phyloP scores from a whole-genome alignment of 163 green algal species.

The Volvox carteri region DNA sequence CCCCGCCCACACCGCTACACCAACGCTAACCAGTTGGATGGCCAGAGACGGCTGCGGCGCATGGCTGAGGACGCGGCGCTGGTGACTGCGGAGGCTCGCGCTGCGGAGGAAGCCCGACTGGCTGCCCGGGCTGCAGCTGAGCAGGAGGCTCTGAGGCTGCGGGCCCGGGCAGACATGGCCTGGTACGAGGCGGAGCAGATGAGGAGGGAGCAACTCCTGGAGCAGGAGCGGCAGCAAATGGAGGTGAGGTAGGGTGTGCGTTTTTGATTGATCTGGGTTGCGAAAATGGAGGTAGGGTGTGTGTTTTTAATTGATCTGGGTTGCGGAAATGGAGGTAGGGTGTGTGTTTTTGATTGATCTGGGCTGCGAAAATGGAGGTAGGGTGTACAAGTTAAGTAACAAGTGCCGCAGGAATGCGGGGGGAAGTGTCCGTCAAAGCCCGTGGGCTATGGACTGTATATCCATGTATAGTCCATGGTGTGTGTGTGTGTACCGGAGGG shows the following conservation, averaged over 20 bases:
- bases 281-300: no score
- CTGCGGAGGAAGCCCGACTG: slow-evolving; percentile 55
- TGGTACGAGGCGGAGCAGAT: slow-evolving; percentile 60
- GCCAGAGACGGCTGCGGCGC: slow-evolving; percentile 65
- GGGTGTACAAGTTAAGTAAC: no score
- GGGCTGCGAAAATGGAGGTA: no score
- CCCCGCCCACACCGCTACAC: no score
- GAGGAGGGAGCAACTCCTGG: slow-evolving; percentile 58
- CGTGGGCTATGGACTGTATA: no score
- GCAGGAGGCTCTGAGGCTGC: slow-evolving; percentile 48
- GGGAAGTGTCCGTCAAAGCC: no score
- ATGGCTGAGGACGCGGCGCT: slow-evolving; percentile 68
- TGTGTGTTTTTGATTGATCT: not conserved
- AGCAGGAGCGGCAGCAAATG: slow-evolving; percentile 35
- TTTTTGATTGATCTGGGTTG: no score
- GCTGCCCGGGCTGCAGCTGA: slow-evolving; percentile 55
- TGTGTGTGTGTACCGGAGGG: no score
- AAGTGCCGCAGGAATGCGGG: no score
- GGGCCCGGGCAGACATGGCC: slow-evolving; percentile 20
- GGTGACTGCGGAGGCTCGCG: slow-evolving; percentile 58
- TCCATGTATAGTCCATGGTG: no score
- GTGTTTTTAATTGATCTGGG: no score
- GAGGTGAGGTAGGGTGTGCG: not conserved
- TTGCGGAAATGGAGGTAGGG: no score
- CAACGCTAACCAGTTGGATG: slow-evolving; percentile 70